Conservation (phyloP, 352 stramenopile species). For the Sclerospora graminicola region DNA sequence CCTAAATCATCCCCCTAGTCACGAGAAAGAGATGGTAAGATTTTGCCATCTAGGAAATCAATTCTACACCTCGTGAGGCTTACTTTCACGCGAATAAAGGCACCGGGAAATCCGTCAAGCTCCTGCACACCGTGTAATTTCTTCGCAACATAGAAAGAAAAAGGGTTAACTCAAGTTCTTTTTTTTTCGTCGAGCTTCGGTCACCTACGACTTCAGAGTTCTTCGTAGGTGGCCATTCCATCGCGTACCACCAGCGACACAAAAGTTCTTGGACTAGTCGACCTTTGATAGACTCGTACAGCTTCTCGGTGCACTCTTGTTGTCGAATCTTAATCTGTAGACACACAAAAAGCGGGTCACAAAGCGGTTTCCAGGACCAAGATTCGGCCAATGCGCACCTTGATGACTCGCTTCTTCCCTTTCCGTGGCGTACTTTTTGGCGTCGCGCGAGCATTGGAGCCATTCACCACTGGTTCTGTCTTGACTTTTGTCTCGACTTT, state of each 20-base stretch:
- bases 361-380: background rate
- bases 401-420: conserved; percentile 55
- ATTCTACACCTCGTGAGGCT: conserved; percentile 1
- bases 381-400: conserved; percentile 13
- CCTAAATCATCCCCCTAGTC: conserved; percentile 73
- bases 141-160: too few species aligned
- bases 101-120: conserved; percentile 67
- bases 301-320: conserved; percentile 72
- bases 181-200: background rate
- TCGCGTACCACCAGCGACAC: conserved; percentile 81
- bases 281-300: conserved; percentile 76
- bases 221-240: conserved; percentile 60
- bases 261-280: conserved; percentile 64
- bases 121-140: conserved; percentile 68
- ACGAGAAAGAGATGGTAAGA: too few species aligned
- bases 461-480: conserved; percentile 7
- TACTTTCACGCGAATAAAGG: conserved; percentile 75
- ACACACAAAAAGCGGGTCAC: background rate
- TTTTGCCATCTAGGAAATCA: too few species aligned
- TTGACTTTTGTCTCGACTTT: conserved; percentile 36
- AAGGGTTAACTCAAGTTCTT: too few species aligned
- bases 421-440: conserved; percentile 19
- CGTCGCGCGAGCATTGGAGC: conserved; percentile 4
- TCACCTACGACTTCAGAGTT: conserved; percentile 17
- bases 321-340: conserved; percentile 73